Evolutionary conservation across 2,329 filamentous ascomycete genomes (phyloP), one percentile per base, ranked within the genome.

Genomic region (Fusarium floridanum): DNA sequence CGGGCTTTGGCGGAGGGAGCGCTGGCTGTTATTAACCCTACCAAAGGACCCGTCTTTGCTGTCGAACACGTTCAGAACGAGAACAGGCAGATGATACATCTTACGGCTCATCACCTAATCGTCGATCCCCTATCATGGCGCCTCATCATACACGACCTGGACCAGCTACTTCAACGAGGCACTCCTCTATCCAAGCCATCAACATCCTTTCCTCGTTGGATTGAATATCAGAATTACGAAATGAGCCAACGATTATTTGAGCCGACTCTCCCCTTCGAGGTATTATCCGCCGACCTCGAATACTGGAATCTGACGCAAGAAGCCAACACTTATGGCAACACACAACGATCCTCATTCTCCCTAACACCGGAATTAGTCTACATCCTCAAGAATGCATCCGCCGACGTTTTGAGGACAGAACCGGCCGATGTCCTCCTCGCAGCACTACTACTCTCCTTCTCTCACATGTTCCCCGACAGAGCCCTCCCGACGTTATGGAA

Each of bases 381-480:
- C 0, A 80, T 84, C 8, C 81, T 90, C 0, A 84, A 86, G 53
- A 83, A 79, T 6, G 81, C 81, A 0, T 85, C 84, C 77, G 85
- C 87, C 61, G 80, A 82, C 11, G 85, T 85, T 2, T 84, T 90
- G 69, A 83, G 85, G 59, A 89, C 88, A 0, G 87, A 91, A 50
- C 80, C 85, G 0, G 84, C 86, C 9, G 88, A 91, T 71, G 84
- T 91, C 3, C 87, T 90, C 72, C 79, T 91, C 6, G 85, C 89
- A 2, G 85, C 88, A 0, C 81, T 91, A 6, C 77, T 90, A 5
- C 84, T 90, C 8, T 89, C 89, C 0, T 91, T 91, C 77, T 82
- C 84, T 3, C 86, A 87, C 66, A 86, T 85, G 0, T 91, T 92
- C 68, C 82, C 85, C 16, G 88, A 91, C 61, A 84, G 89, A 20